Evolutionary conservation across 2,329 filamentous ascomycete genomes (phyloP), one percentile per base, ranked within the genome.

Genomic region (Fusarium beomiforme): DNA sequence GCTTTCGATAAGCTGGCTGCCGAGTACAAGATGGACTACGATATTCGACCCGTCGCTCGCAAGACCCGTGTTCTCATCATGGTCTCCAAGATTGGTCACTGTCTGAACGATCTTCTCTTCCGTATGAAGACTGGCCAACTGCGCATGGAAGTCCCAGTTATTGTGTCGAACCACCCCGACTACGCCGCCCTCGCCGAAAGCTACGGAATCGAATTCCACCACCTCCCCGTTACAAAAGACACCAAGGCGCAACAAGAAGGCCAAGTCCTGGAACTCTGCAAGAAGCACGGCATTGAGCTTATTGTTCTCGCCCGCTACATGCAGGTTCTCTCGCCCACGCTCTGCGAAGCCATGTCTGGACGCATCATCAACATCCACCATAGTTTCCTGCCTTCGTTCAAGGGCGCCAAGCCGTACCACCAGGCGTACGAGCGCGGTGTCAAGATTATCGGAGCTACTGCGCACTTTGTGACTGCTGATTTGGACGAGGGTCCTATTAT

Each of bases 311-410:
- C 93, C 10, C 90, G 93, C 65, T 96, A 96, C 83, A 96, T 96
- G 93, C 93, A 96, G 83, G 92, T 96, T 34, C 86, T 96, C 14
- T 92, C 90, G 24, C 92, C 92, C 0, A 88, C 83, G 12, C 85
- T 96, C 42, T 96, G 93, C 83, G 83, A 86, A 63, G 92, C 89
- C 75, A 95, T 96, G 92, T 92, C 90, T 54, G 93, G 93, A 64
- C 90, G 90, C 79, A 96, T 96, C 83, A 95, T 96, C 91, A 96
- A 96, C 84, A 95, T 96, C 81, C 93, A 96, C 83, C 93, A 96
- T 84, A 92, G 89, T 74, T 96, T 96, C 88, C 81, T 96, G 86
- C 93, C 93, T 0, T 91, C 88, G 13, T 96, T 96, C 88, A 96
- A 96, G 86, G 93, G 93, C 67, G 93, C 93, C 33, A 94, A 93